Base-by-base conservation (phyloP, 108 stramenopile genomes). In the Fragilaria radians region DNA sequence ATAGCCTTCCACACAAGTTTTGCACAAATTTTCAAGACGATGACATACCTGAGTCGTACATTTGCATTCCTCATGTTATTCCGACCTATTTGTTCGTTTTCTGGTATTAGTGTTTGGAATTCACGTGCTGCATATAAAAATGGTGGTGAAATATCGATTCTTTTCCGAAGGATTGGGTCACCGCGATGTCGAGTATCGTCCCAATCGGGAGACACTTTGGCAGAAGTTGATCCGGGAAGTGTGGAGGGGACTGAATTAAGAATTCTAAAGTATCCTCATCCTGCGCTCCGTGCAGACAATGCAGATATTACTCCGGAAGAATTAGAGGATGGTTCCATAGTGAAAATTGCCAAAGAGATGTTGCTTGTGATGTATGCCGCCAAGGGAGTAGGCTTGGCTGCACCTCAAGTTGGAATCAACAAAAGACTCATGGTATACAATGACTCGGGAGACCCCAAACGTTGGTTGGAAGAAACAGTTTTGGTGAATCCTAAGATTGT, bases 331-430 rank as follows among this genome's bases (percentile, higher is more conserved):
- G 79, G 79, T 24, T 79, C 57, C 28, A 77, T 95, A 46, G 62
- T 80, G 48, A 57, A 82, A 29, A 65, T 96, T 14, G 89, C 85
- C 56, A 91, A 82, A 56, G 85, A 92, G 70, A 97, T 97, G 97
- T 91, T 96, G 54, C 68, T 88, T 19, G 77, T 94, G 46, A 98
- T 98, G 97, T 98, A 98, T 73, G 95, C 88, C 2, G 75, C 92
- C 23, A 65, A 91, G 31, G 97, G 97, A 19, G 91, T 95, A 7
- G 96, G 96, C 31, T 77, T 96, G 53, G 96, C 96, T 1, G 89
- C 85, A 26, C 89, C 89, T 3, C 89, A 91, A 67, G 91, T 96
- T 9, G 94, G 93, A 2, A 79, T 95, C 50, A 96, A 96, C 63
- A 81, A 88, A 50, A 70, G 85, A 22, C 64, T 98, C 19, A 91